These are phyloP conservation scores for Beverwykella pulmonaria DNA, from an alignment of 495 filamentous ascomycete species.

Conservation along the genomic window DNA sequence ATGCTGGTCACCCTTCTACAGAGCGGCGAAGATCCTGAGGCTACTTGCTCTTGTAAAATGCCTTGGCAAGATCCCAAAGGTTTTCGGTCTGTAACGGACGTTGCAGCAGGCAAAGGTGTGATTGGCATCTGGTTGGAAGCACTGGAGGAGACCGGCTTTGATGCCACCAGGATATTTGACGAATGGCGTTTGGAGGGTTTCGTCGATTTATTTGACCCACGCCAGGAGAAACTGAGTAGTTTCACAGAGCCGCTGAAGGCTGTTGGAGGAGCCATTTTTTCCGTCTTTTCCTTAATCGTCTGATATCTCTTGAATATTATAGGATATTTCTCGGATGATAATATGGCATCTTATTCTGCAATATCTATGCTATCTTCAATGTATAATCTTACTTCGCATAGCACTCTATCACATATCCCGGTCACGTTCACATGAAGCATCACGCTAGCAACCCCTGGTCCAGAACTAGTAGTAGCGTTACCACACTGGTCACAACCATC, in stretches of 20 bases:
- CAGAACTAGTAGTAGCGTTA: neutral
- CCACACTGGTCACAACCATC: neutral
- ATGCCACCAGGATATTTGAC: slow-evolving; percentile 9
- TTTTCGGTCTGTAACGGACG: neutral
- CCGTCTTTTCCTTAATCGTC: neutral
- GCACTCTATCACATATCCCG: too few relatives aligned
- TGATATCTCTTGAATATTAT: neutral
- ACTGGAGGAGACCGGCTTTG: slow-evolving; percentile 9
- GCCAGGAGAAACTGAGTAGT: neutral
- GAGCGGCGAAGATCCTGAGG: slow-evolving; percentile 18
- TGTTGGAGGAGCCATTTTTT: neutral
- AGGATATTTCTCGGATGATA: too few relatives aligned
- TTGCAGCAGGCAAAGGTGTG: slow-evolving; percentile 5
- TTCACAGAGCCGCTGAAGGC: neutral
- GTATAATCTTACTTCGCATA: too few relatives aligned
- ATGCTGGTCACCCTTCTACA: slow-evolving; percentile 9
- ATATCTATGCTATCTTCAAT: too few relatives aligned
- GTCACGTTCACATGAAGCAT: too few relatives aligned
- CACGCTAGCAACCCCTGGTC: neutral
- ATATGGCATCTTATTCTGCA: too few relatives aligned
- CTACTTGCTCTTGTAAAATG: slow-evolving; percentile 10
- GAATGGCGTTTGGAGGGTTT: slow-evolving; percentile 9
- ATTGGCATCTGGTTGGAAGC: slow-evolving; percentile 5
- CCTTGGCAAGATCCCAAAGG: neutral
- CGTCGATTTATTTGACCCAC: neutral